phyloP scores from a whole-genome alignment of 805 yeast genomes.

The Kuraishia ogatae region DNA sequence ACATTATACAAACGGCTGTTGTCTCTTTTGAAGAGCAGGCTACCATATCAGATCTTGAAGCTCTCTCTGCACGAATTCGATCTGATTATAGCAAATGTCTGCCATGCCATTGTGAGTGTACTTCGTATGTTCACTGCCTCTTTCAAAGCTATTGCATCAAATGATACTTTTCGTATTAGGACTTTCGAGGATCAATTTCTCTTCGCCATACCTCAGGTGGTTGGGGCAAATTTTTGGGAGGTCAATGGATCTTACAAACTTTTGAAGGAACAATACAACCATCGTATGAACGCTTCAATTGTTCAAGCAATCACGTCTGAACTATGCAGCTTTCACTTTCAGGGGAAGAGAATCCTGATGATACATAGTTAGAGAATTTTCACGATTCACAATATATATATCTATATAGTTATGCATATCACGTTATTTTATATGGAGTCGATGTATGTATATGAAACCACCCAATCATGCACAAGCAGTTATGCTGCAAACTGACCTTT shows the following conservation, averaged over 20 bases:
- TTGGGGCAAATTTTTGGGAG: neutral
- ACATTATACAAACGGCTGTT: slow-evolving; percentile 16
- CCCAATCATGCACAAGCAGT: slow-evolving; percentile 12
- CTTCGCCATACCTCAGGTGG: neutral
- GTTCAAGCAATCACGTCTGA: neutral
- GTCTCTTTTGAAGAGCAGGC: slow-evolving; percentile 20
- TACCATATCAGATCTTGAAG: slow-evolving; percentile 21
- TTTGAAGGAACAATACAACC: neutral
- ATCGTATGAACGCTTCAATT: neutral
- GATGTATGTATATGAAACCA: neutral
- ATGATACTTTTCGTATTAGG: neutral
- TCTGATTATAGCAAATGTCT: slow-evolving; percentile 13
- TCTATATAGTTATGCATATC: neutral
- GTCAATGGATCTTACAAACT: neutral
- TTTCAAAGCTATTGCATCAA: neutral
- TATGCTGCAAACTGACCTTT: slow-evolving; percentile 31
- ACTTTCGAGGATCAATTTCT: neutral
- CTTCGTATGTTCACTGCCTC: neutral
- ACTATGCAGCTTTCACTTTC: neutral
- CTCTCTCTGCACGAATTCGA: slow-evolving; percentile 11
- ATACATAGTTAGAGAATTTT: neutral
- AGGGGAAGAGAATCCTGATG: neutral
- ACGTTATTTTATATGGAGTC: neutral
- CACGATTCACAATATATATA: neutral
- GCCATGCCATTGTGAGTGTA: neutral